Conservation (phyloP, 2,329 filamentous ascomycete genomes). For the Ophiostoma quercus region DNA sequence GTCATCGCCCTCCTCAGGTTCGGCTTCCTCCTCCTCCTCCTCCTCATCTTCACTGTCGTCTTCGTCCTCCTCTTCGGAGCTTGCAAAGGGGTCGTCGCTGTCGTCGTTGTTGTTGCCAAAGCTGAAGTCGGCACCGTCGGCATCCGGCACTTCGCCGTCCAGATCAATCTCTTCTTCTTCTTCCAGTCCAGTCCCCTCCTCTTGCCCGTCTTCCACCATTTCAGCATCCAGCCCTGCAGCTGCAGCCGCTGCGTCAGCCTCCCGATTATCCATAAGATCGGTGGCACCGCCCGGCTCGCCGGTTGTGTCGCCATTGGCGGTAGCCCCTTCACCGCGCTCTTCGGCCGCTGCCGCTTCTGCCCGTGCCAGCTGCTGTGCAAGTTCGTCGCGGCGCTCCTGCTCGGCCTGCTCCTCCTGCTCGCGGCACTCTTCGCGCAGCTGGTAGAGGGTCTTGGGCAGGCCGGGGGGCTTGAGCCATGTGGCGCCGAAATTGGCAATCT, state of each 20-base stretch:
- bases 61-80: conserved; percentile 33
- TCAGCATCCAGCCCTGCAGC: conserved; percentile 37
- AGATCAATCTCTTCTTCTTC: conserved; percentile 57
- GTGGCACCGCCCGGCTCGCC: conserved; percentile 64
- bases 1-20: conserved; percentile 30
- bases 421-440: conserved; percentile 80
- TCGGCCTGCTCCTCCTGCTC: conserved; percentile 84
- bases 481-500: conserved; percentile 81
- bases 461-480: conserved; percentile 89
- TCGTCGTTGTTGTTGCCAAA: conserved; percentile 44
- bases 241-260: not conserved
- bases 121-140: conserved; percentile 49
- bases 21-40: conserved; percentile 18
- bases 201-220: conserved; percentile 40
- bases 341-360: conserved; percentile 19
- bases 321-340: conserved; percentile 41
- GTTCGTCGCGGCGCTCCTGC: conserved; percentile 63
- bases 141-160: conserved; percentile 70
- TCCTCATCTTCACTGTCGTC: conserved; percentile 37
- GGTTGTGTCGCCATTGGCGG: conserved; percentile 50
- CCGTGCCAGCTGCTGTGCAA: conserved; percentile 65
- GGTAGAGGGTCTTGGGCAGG: conserved; percentile 80
- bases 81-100: conserved; percentile 34
- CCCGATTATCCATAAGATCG: conserved; percentile 26
- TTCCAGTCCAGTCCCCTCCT: conserved; percentile 42